These are phyloP conservation scores for Quercus mongolica DNA, from an alignment of 306 rosid genomes.

Conservation along the genomic window DNA sequence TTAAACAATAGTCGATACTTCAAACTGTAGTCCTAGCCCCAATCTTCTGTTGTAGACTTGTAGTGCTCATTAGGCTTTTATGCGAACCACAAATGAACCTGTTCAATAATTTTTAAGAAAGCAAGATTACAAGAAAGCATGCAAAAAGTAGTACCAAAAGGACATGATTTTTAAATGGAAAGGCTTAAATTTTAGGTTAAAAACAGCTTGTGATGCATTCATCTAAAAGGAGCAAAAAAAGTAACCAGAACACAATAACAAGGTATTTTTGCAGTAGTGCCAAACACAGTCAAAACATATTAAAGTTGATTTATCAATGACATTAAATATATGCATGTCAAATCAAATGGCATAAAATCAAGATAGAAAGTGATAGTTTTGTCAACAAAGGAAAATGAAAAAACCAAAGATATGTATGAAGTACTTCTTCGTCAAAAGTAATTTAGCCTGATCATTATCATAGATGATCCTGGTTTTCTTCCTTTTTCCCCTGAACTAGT, in stretches of 20 bases:
- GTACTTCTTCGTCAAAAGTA: neutral
- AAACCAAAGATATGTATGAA: neutral
- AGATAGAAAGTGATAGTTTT: neutral
- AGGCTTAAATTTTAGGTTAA: neutral
- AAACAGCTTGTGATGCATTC: neutral
- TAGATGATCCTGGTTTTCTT: neutral
- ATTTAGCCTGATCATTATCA: neutral
- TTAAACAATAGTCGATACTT: neutral
- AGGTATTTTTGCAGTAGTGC: neutral
- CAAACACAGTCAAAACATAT: neutral
- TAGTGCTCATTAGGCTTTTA: constrained; percentile 2
- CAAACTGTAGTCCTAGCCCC: neutral
- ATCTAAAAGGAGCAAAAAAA: neutral
- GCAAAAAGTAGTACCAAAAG: neutral
- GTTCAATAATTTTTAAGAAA: neutral
- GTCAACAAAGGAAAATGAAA: neutral
- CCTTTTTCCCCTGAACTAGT: neutral
- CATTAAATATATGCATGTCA: neutral
- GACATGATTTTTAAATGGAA: neutral
- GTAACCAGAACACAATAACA: neutral
- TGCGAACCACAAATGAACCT: constrained; percentile 5
- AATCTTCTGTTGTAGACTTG: neutral
- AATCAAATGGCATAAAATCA: neutral
- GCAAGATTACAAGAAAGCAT: neutral
- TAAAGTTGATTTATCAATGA: neutral